Conservation (phyloP, 768 basidiomycete genomes). For the Cystofilobasidium capitatum region DNA sequence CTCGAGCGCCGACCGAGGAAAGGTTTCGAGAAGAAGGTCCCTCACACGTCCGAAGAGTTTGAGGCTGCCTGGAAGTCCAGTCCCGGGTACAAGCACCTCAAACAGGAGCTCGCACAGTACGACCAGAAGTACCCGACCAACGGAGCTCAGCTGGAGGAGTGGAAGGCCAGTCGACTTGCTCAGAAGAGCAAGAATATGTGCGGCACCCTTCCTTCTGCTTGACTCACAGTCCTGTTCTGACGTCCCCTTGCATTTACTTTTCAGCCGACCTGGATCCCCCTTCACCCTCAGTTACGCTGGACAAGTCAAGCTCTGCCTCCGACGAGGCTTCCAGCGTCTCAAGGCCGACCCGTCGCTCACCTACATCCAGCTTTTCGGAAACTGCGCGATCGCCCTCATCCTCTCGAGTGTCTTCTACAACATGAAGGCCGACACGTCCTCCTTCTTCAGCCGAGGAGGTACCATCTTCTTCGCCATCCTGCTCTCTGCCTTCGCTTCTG, state of each 20-base stretch:
- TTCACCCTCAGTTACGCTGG: conserved; percentile 46
- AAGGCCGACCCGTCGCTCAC: conserved; percentile 2
- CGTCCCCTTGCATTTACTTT: too few species aligned
- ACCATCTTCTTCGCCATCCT: conserved; percentile 35
- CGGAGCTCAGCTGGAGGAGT: neutral
- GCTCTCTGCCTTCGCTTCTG: neutral
- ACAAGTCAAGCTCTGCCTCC: conserved; percentile 46
- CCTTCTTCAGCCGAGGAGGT: neutral
- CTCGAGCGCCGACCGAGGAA: neutral
- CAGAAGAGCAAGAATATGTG: neutral
- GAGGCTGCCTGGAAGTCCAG: neutral
- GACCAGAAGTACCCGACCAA: neutral
- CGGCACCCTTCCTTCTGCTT: too few species aligned
- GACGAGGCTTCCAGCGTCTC: conserved; percentile 44
- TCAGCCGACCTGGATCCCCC: conserved; percentile 35
- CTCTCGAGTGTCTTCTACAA: conserved; percentile 10
- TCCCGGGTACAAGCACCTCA: neutral
- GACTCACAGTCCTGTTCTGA: neutral
- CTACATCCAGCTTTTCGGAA: neutral
- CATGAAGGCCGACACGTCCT: neutral
- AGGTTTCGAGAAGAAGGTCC: conserved; percentile 1
- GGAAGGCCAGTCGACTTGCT: neutral
- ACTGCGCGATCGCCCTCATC: neutral
- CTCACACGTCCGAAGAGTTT: conserved; percentile 9
- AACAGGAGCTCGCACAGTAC: neutral